Evolutionary conservation across 345 rosid genomes (phyloP).

Genomic region (Excoecaria cochinchinensis): DNA sequence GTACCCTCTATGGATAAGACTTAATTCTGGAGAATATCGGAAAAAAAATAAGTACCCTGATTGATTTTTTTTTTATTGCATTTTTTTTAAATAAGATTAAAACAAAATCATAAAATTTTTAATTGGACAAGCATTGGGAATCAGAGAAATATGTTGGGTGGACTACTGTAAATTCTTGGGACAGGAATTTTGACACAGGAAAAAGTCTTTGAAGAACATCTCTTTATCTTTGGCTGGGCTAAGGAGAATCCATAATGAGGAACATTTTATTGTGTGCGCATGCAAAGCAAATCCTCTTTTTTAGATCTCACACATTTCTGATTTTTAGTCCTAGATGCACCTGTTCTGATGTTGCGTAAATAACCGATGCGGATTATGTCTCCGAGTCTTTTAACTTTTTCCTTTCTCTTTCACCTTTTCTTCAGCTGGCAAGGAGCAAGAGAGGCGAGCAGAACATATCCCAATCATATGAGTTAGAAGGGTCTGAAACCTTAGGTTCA

Average conservation of each 20-base stretch:
- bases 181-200: neutral
- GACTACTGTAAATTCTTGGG: neutral
- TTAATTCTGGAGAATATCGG: no score
- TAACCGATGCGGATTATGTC: neutral
- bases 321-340: neutral
- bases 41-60: no score
- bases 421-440: slow-evolving; percentile 70
- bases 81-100: no score
- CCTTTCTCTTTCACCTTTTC: neutral
- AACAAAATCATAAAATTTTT: no score
- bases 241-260: neutral
- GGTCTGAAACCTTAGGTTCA: slow-evolving; percentile 84
- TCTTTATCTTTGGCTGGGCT: neutral
- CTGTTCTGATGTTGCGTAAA: neutral
- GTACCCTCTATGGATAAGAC: no score
- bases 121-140: neutral
- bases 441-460: slow-evolving; percentile 49
- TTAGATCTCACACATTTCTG: neutral
- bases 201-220: neutral
- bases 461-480: slow-evolving; percentile 67
- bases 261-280: neutral
- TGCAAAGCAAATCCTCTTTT: neutral
- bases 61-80: no score
- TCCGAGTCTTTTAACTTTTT: slow-evolving; percentile 19
- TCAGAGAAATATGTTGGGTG: neutral